Evolutionary conservation across 257 asterid species (phyloP).

Genomic region (Solanum commersonii): DNA sequence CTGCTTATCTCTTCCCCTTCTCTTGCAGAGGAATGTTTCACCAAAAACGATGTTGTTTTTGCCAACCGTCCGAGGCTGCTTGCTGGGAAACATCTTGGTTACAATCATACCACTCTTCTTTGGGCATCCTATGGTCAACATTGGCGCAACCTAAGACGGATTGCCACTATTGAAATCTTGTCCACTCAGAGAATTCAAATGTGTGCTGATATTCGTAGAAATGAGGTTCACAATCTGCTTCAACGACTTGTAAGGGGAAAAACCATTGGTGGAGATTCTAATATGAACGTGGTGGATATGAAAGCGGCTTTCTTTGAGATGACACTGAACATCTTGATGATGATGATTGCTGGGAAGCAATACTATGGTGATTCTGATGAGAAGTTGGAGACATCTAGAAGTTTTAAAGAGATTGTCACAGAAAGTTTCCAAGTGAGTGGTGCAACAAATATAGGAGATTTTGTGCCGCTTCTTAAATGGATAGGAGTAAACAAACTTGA

Average conservation of each 20-base stretch:
- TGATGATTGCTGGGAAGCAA: constrained; percentile 31
- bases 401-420: no score
- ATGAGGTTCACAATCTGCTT: constrained; percentile 12
- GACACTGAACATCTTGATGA: constrained; percentile 27
- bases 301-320: constrained; percentile 18
- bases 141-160: constrained; percentile 28
- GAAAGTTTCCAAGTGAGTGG: neutral
- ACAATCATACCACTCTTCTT: constrained; percentile 45
- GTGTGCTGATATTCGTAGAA: neutral
- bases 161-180: constrained; percentile 20
- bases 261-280: neutral
- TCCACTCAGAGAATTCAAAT: constrained; percentile 17
- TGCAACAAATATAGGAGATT: constrained; percentile 23
- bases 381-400: no score
- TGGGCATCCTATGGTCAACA: constrained; percentile 43
- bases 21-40: constrained; percentile 56
- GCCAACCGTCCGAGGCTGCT: constrained; percentile 70
- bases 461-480: constrained; percentile 21
- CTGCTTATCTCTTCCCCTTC: constrained; percentile 54
- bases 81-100: constrained; percentile 55
- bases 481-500: constrained; percentile 15
- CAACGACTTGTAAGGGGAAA: neutral
- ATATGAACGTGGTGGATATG: constrained; percentile 7
- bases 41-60: constrained; percentile 44
- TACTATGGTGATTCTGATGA: constrained; percentile 12